Percentiles rank a stretch among this genome's conserved stretches.
phyloP scores from a whole-genome alignment of 208 protist genomes.

The Trypanosoma grayi region DNA sequence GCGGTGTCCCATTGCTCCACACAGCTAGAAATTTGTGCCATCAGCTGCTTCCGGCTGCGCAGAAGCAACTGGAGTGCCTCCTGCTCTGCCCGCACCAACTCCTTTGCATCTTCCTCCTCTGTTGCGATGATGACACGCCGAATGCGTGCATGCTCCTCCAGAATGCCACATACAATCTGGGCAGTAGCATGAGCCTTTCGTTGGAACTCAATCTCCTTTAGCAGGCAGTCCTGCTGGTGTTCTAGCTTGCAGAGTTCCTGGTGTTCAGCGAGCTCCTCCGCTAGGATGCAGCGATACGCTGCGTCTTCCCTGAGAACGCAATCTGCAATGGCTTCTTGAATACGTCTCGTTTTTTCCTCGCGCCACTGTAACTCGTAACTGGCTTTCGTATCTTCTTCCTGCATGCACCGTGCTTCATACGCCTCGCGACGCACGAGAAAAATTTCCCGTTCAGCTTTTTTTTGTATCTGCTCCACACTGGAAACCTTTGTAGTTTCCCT shows the following conservation, averaged over 20 bases:
- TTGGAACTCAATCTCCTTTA: background rate
- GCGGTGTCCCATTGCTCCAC: background rate
- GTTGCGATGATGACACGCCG: slow-evolving; percentile 8
- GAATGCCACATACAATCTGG: background rate
- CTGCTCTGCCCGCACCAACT: background rate
- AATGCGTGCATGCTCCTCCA: slow-evolving; percentile 6
- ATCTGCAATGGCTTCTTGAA: slow-evolving; percentile 3
- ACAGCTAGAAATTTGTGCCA: background rate
- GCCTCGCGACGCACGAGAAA: slow-evolving; percentile 11
- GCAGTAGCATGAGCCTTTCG: background rate
- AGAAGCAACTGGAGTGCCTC: background rate
- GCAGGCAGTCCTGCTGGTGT: background rate
- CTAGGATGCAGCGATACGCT: slow-evolving; percentile 1
- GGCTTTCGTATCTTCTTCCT: slow-evolving; percentile 16
- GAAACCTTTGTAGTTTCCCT: background rate
- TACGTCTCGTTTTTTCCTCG: slow-evolving; percentile 2
- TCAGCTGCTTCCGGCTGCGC: background rate
- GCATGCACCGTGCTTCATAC: slow-evolving; percentile 10
- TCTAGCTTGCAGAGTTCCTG: slow-evolving; percentile 1
- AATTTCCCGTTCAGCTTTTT: slow-evolving; percentile 10
- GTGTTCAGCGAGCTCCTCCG: slow-evolving; percentile 1
- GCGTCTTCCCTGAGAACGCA: background rate
- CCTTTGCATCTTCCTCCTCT: slow-evolving; percentile 1
- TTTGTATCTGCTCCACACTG: slow-evolving; percentile 6
- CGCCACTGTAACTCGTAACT: background rate